phyloP scores from a whole-genome alignment of 2,329 filamentous ascomycete genomes.

The Penicillium expansum region DNA sequence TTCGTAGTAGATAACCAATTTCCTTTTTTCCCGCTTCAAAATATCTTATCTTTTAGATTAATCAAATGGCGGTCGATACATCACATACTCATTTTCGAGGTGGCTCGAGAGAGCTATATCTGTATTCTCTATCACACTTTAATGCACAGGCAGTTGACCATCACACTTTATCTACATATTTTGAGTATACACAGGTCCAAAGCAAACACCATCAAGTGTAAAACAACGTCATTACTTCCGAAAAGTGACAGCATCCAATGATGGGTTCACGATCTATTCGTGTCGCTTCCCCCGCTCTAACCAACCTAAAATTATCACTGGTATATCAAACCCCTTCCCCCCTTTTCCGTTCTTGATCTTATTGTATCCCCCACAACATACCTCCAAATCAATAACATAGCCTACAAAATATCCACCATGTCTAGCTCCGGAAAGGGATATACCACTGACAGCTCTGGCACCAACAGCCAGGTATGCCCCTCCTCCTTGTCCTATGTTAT shows the following conservation, averaged over 20 bases:
- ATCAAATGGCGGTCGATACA: neutral
- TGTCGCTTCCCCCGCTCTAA: neutral
- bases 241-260: neutral
- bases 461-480: slow-evolving; percentile 59
- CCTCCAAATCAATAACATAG: neutral
- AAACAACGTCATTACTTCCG: neutral
- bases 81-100: neutral
- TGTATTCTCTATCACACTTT: neutral
- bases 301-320: neutral
- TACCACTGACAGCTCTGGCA: slow-evolving; percentile 50
- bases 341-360: neutral
- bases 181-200: neutral
- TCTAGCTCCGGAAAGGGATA: slow-evolving; percentile 32
- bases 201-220: neutral
- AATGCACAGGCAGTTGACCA: neutral
- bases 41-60: neutral
- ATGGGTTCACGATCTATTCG: neutral
- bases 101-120: neutral
- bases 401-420: slow-evolving; percentile 10
- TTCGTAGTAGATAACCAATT: too few species aligned
- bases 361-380: neutral
- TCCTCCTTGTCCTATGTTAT: neutral
- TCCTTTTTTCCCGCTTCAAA: neutral
- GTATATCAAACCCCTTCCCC: neutral
- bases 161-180: neutral